Percentiles rank a stretch among this genome's conserved stretches.
These are phyloP conservation scores for Blastocystis sp. DNA, from an alignment of 352 stramenopile genomes.

Conservation along the genomic window DNA sequence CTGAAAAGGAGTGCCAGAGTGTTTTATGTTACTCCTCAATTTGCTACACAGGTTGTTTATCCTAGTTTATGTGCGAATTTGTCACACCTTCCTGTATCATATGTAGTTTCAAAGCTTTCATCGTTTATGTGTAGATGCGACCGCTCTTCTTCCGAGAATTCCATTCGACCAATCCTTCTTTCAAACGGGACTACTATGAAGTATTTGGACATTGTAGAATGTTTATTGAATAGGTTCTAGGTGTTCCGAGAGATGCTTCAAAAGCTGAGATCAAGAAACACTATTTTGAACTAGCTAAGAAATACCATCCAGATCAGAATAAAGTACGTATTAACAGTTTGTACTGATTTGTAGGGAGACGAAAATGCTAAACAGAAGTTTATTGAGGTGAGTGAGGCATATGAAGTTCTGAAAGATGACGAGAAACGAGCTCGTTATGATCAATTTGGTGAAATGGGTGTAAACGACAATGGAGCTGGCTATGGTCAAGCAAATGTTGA, in stretches of 20 bases:
- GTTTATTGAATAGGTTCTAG: slow-evolving; percentile 69
- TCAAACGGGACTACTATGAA: slow-evolving; percentile 79
- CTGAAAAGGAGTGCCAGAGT: not conserved
- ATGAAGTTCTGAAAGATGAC: slow-evolving; percentile 77
- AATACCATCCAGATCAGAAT: slow-evolving; percentile 87
- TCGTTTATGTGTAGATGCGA: not conserved
- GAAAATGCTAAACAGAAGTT: slow-evolving; percentile 80
- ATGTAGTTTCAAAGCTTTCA: not conserved
- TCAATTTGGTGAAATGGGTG: slow-evolving; percentile 75
- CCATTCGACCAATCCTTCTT: not conserved
- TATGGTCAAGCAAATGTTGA: slow-evolving; percentile 62
- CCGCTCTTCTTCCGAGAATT: not conserved
- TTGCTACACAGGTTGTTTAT: slow-evolving; percentile 26
- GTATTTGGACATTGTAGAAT: not conserved
- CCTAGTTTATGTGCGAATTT: not conserved
- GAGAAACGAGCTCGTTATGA: slow-evolving; percentile 82
- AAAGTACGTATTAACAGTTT: slow-evolving; percentile 66
- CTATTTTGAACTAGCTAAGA: slow-evolving; percentile 84
- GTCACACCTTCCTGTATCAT: not conserved
- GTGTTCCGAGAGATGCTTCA: slow-evolving; percentile 72
- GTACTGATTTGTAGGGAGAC: slow-evolving; percentile 67
- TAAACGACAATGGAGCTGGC: slow-evolving; percentile 74
- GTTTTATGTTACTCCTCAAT: not conserved
- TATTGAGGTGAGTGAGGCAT: slow-evolving; percentile 78
- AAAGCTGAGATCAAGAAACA: slow-evolving; percentile 87